phyloP scores from a whole-genome alignment of 2,329 filamentous ascomycete genomes.

The Chalara sp. region DNA sequence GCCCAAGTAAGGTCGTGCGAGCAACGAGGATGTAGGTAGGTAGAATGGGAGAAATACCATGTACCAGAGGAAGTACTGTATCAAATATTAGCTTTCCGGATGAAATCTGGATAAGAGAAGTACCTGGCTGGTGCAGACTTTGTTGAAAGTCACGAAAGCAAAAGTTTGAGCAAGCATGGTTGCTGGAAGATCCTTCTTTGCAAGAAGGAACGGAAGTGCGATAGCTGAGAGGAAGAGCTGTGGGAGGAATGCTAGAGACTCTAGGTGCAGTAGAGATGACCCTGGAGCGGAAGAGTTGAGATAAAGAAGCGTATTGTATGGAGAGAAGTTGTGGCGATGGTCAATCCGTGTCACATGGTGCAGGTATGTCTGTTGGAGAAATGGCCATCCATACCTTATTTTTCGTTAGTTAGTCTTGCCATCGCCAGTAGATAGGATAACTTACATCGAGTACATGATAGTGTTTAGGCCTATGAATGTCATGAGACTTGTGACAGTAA shows the following conservation, averaged over 20 bases:
- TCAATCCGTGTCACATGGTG: conserved; percentile 92
- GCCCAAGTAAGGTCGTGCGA: conserved; percentile 54
- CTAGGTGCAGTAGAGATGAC: conserved; percentile 40
- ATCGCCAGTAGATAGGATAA: not conserved
- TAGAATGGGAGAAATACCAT: conserved; percentile 89
- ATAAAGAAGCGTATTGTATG: conserved; percentile 89
- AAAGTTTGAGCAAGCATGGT: conserved; percentile 94
- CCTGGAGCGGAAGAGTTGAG: conserved; percentile 60
- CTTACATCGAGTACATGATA: conserved; percentile 70
- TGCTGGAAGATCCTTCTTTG: conserved; percentile 73
- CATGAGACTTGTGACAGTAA: conserved; percentile 58
- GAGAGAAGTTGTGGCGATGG: conserved; percentile 96
- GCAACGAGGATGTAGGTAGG: conserved; percentile 70
- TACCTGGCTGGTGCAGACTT: conserved; percentile 97
- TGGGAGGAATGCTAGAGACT: conserved; percentile 81
- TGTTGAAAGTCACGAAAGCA: conserved; percentile 96
- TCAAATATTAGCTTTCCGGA: not conserved
- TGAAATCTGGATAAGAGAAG: conserved; percentile 16
- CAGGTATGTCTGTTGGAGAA: conserved; percentile 83
- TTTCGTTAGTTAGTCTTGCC: not conserved
- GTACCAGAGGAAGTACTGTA: conserved; percentile 96
- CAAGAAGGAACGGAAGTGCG: conserved; percentile 67
- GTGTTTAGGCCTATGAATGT: conserved; percentile 71
- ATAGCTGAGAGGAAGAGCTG: conserved; percentile 77
- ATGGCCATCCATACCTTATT: conserved; percentile 66